A percentile compares a stretch with the other conserved stretches of the same genome.
Evolutionary conservation across 2,329 filamentous ascomycete species (phyloP).

Genomic region (Arthroderma sp.): DNA sequence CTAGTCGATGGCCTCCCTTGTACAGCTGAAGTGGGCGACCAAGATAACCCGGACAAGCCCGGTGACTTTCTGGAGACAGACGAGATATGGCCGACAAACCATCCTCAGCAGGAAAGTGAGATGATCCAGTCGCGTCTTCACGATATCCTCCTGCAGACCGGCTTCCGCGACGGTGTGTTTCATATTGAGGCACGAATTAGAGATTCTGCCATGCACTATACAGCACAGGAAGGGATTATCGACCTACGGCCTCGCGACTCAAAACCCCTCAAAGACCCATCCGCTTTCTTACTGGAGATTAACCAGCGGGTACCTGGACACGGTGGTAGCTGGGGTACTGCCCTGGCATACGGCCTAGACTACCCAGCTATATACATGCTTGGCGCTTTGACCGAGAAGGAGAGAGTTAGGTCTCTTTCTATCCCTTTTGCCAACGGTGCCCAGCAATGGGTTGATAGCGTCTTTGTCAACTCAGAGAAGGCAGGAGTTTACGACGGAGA

Average conservation of each 20-base stretch:
- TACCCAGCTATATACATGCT: conserved; percentile 8
- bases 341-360: conserved; percentile 15
- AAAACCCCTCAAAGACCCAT: neutral
- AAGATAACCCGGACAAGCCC: neutral
- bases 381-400: neutral
- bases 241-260: neutral
- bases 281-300: conserved; percentile 16
- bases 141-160: neutral
- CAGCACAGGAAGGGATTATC: neutral
- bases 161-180: conserved; percentile 2
- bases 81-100: neutral
- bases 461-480: neutral
- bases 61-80: neutral
- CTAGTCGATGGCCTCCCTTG: conserved; percentile 28
- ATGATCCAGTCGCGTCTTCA: neutral
- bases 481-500: neutral
- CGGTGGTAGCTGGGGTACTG: conserved; percentile 3
- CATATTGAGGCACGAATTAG: conserved; percentile 3
- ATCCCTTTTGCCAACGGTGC: neutral
- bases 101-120: neutral
- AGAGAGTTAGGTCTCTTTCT: neutral
- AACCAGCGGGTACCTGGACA: conserved; percentile 17
- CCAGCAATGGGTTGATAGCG: neutral
- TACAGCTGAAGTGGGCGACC: conserved; percentile 13
- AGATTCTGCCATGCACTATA: neutral